phyloP scores from a whole-genome alignment of 192 early-diverging fungal species.

The Pilobolus umbonatus region DNA sequence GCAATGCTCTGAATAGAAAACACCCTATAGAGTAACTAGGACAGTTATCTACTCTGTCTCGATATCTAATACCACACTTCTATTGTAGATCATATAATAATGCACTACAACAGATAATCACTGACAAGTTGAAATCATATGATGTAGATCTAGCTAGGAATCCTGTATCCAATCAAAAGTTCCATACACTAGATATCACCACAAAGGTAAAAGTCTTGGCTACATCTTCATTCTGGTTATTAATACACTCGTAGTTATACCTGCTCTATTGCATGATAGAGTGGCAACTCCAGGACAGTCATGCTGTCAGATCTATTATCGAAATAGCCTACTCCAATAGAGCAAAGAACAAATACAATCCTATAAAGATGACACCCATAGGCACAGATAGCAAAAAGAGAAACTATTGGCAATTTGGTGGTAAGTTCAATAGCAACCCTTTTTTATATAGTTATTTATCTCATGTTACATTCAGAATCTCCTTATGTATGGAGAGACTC shows the following conservation, averaged over 20 bases:
- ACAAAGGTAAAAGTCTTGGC: slow-evolving; percentile 21
- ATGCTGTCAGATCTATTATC: slow-evolving; percentile 12
- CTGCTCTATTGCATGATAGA: slow-evolving; percentile 24
- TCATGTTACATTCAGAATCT: slow-evolving; percentile 13
- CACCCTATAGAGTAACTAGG: slow-evolving; percentile 21
- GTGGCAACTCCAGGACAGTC: slow-evolving; percentile 30
- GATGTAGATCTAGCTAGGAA: slow-evolving; percentile 25
- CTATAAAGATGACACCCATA: slow-evolving; percentile 10
- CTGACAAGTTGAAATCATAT: slow-evolving; percentile 11
- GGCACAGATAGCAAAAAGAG: slow-evolving; percentile 27
- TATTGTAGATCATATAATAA: neutral
- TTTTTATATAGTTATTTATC: neutral
- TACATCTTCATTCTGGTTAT: neutral
- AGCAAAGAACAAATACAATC: slow-evolving; percentile 12
- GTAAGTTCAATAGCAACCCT: too few relatives aligned
- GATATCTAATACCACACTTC: neutral
- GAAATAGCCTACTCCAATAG: slow-evolving; percentile 1
- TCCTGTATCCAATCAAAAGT: slow-evolving; percentile 15
- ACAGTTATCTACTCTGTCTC: neutral
- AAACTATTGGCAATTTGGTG: slow-evolving; percentile 34
- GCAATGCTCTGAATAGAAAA: slow-evolving; percentile 26
- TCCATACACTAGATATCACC: slow-evolving; percentile 12
- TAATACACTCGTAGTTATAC: slow-evolving; percentile 10
- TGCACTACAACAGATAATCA: slow-evolving; percentile 16
- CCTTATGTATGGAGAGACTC: slow-evolving; percentile 29